phyloP scores from a whole-genome alignment of 495 filamentous ascomycete species.

The Choiromyces venosus region DNA sequence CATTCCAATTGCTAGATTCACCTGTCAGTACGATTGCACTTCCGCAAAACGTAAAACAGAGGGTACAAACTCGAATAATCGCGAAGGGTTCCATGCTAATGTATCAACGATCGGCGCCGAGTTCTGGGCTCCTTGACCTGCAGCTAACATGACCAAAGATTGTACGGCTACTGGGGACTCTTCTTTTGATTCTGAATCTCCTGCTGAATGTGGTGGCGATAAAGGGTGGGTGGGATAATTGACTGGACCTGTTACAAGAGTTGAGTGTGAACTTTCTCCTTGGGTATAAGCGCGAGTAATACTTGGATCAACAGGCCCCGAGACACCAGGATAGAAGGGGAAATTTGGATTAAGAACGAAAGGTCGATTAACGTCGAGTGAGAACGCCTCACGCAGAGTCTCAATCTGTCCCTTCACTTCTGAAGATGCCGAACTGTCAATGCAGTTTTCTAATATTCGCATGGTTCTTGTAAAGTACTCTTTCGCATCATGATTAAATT shows the following conservation, averaged over 20 bases:
- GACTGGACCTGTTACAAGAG: conserved; percentile 56
- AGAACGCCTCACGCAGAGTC: conserved; percentile 85
- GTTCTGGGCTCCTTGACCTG: conserved; percentile 51
- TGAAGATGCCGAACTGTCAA: conserved; percentile 78
- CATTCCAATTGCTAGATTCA: conserved; percentile 40
- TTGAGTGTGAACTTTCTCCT: conserved; percentile 47
- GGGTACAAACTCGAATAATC: conserved; percentile 81
- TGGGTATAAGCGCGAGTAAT: conserved; percentile 54
- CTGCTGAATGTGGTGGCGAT: conserved; percentile 73
- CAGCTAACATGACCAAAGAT: conserved; percentile 68
- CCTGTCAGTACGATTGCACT: conserved; percentile 5
- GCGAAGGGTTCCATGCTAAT: conserved; percentile 80
- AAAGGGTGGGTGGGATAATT: conserved; percentile 71
- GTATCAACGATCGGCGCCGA: conserved; percentile 60
- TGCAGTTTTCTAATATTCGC: conserved; percentile 85
- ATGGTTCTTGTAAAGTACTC: conserved; percentile 94
- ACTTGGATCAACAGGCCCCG: conserved; percentile 52
- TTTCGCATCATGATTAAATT: conserved; percentile 74
- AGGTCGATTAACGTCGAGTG: conserved; percentile 73
- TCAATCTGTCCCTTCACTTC: conserved; percentile 91
- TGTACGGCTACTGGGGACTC: conserved; percentile 69
- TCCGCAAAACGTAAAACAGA: background rate
- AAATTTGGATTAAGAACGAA: conserved; percentile 87
- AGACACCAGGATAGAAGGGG: conserved; percentile 54
- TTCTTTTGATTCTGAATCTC: conserved; percentile 68